Percentiles rank a stretch among this genome's conserved stretches.
Conservation (phyloP, 2,329 filamentous ascomycete genomes). For the Aureobasidium vineae region DNA sequence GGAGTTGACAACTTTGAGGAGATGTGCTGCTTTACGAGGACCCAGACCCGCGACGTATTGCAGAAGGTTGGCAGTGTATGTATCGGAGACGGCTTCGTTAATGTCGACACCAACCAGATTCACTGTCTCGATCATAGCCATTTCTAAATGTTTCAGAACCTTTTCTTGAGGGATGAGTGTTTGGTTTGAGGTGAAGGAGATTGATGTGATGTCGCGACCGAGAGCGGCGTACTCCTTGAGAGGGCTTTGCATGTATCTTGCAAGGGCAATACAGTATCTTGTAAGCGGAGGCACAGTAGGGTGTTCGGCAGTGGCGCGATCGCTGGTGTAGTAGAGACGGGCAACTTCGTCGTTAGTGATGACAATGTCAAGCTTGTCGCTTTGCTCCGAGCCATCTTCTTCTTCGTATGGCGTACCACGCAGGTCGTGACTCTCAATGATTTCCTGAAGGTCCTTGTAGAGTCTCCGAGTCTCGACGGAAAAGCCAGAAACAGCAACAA, state of each 20-base stretch:
- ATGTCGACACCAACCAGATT: constrained; percentile 95
- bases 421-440: constrained; percentile 75
- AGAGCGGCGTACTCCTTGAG: constrained; percentile 95
- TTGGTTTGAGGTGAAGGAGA: constrained; percentile 87
- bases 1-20: constrained; percentile 85
- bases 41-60: constrained; percentile 91
- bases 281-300: constrained; percentile 75
- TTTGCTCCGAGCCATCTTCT: constrained; percentile 67
- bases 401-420: constrained; percentile 81
- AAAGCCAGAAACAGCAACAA: constrained; percentile 85
- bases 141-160: constrained; percentile 80
- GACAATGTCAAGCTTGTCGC: constrained; percentile 80
- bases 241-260: constrained; percentile 90
- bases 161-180: constrained; percentile 85
- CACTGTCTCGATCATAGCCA: constrained; percentile 98
- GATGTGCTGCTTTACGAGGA: constrained; percentile 80
- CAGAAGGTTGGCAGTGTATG: constrained; percentile 80
- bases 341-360: constrained; percentile 96
- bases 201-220: constrained; percentile 79
- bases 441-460: constrained; percentile 73
- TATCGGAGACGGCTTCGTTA: constrained; percentile 81
- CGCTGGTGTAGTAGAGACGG: constrained; percentile 90
- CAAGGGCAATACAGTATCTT: constrained; percentile 85
- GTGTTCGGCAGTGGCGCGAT: constrained; percentile 74
- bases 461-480: constrained; percentile 82